These are phyloP conservation scores for Noccaea caerulescens DNA, from an alignment of 345 rosid genomes.

Conservation along the genomic window DNA sequence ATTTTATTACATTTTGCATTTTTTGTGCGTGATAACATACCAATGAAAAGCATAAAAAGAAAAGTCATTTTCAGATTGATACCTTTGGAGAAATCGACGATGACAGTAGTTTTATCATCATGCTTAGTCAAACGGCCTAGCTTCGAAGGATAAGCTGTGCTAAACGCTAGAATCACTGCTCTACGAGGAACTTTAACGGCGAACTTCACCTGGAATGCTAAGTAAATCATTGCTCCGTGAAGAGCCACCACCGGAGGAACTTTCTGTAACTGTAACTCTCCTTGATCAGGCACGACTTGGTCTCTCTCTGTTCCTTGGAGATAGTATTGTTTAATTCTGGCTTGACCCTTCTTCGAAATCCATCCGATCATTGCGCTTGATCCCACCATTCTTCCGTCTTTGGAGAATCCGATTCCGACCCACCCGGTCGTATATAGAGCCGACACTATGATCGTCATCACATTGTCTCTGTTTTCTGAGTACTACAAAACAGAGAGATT, in stretches of 20 bases:
- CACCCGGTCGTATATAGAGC: slow-evolving; percentile 89
- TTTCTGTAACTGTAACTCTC: slow-evolving; percentile 69
- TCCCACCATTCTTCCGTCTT: slow-evolving; percentile 87
- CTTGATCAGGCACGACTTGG: slow-evolving; percentile 70
- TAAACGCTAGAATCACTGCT: slow-evolving; percentile 74
- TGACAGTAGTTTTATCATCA: slow-evolving; percentile 66
- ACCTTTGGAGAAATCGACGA: slow-evolving; percentile 77
- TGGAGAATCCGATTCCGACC: slow-evolving; percentile 92
- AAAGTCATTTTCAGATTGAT: neutral
- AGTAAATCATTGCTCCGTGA: slow-evolving; percentile 73
- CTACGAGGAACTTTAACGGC: slow-evolving; percentile 54
- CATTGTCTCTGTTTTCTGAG: slow-evolving; percentile 63
- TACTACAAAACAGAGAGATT: slow-evolving; percentile 52
- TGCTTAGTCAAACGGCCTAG: slow-evolving; percentile 60
- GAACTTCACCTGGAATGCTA: slow-evolving; percentile 81
- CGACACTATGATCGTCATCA: slow-evolving; percentile 69
- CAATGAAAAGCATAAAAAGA: neutral
- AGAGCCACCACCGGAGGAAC: slow-evolving; percentile 74
- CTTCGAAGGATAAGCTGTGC: slow-evolving; percentile 54
- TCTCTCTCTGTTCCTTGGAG: slow-evolving; percentile 65
- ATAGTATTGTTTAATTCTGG: slow-evolving; percentile 75
- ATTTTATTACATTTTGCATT: neutral
- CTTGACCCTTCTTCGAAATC: slow-evolving; percentile 73
- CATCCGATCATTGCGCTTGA: slow-evolving; percentile 93
- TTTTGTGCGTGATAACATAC: neutral